Percentiles rank a stretch among this genome's conserved stretches.
phyloP scores from a whole-genome alignment of 495 filamentous ascomycete genomes.

The Penicillium taxi region DNA sequence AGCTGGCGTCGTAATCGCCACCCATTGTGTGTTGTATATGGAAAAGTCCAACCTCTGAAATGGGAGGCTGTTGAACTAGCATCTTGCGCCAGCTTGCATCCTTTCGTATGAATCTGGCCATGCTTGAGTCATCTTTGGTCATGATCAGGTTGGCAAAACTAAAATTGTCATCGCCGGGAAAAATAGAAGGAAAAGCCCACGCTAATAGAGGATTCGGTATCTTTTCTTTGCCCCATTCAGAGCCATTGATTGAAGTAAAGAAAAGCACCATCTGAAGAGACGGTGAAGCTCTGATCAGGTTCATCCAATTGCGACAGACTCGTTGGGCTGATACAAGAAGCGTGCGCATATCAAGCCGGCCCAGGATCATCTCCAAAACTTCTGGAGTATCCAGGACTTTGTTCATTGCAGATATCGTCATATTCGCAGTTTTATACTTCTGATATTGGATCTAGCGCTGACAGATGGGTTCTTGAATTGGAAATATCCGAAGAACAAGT shows the following conservation, averaged over 20 bases:
- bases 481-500: too few relatives aligned
- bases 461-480: too few relatives aligned
- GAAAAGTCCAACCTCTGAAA: constrained; percentile 4
- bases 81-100: constrained; percentile 15
- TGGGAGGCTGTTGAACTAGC: constrained; percentile 20
- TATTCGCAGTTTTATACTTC: too few relatives aligned
- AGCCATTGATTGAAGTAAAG: constrained; percentile 5
- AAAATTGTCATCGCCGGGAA: neutral
- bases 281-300: constrained; percentile 5
- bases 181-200: neutral
- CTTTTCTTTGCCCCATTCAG: neutral
- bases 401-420: too few relatives aligned
- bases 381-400: too few relatives aligned
- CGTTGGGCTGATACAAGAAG: constrained; percentile 12
- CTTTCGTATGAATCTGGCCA: constrained; percentile 1
- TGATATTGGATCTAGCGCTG: too few relatives aligned
- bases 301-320: constrained; percentile 12
- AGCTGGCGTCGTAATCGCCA: neutral
- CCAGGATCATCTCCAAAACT: constrained; percentile 14
- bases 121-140: neutral
- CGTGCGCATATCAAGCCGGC: constrained; percentile 5
- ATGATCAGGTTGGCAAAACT: neutral
- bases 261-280: constrained; percentile 12
- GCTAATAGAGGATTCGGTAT: constrained; percentile 9
- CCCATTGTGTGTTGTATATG: neutral